phyloP scores from a whole-genome alignment of 345 rosid genomes.

The Murraya koenigii region DNA sequence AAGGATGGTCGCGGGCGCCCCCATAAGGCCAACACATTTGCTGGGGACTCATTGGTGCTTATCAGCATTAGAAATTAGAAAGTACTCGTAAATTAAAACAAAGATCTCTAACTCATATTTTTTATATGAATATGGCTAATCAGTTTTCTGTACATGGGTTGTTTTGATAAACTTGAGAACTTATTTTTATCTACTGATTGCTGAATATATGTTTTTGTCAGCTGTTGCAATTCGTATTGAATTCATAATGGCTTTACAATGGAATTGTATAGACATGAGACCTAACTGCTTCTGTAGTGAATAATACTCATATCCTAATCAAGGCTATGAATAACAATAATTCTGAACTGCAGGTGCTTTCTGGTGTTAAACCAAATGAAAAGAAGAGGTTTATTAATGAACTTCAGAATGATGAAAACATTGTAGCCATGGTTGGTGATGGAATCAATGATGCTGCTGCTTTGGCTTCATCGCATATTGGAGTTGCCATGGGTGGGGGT shows the following conservation, averaged over 20 bases:
- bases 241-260: not conserved
- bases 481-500: conserved; percentile 93
- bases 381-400: conserved; percentile 68
- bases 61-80: no score
- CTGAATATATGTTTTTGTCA: not conserved
- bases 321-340: not conserved
- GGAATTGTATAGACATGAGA: not conserved
- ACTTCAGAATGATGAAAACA: conserved; percentile 68
- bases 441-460: conserved; percentile 99
- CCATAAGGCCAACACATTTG: no score
- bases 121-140: not conserved
- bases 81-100: no score
- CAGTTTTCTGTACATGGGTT: not conserved
- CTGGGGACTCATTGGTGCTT: no score
- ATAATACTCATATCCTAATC: not conserved
- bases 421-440: conserved; percentile 96
- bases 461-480: conserved; percentile 84
- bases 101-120: not conserved
- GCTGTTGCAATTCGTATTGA: not conserved
- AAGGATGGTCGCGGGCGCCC: no score
- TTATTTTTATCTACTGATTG: not conserved
- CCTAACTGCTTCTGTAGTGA: not conserved
- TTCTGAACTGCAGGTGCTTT: conserved; percentile 55
- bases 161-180: not conserved
- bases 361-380: conserved; percentile 84